Base-by-base conservation (phyloP, 2,329 filamentous ascomycete species). In the Colletotrichum filicis region DNA sequence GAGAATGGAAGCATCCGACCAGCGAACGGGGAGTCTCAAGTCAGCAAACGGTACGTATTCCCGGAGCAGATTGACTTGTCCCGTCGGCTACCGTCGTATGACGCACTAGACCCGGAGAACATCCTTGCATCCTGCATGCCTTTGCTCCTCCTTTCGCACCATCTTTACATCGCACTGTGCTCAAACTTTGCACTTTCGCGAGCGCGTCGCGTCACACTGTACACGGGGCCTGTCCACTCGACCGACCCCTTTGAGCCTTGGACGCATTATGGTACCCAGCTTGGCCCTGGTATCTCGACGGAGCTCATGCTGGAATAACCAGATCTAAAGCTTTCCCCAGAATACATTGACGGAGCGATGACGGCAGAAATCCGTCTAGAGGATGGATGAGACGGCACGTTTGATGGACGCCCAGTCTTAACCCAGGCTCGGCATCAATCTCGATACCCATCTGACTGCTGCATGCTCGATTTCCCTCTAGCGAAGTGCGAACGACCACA, bases 11-110 rank as follows among this genome's bases (percentile, higher is more conserved):
- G 37, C 14, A 7, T 12, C 14, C 14, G 37, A 49, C 22, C 32
- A 67, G n/a, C 37, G 30, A 12, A 26, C 24, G n/a, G 55, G 24
- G 62, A 60, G n/a, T 46, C 35, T 52, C 68, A 60, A 11, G 49
- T 62, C 12, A 52, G 56, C 37, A 68, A 26, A 66, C 24, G 66
- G 46, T 46, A 69, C 66, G 53, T 70, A 49, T 55, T 42, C 22
- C 42, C 46, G 59, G 53, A 57, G 8, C 42, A 65, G 55, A 56
- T 16, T 12, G 46, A 32, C 46, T 28, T 65, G 30, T 26, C 24
- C 52, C 12, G 70, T 70, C 59, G 55, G 42, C 70, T 73, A 73
- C 66, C 70, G 60, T 65, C 60, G 60, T 56, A 70, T 70, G 70
- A 73, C 66, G 70, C 70, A 73, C 66, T 70, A 65, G 60, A 56